These are phyloP conservation scores for Coemansia sp. DNA, from an alignment of 192 early-diverging fungal genomes.

Conservation along the genomic window DNA sequence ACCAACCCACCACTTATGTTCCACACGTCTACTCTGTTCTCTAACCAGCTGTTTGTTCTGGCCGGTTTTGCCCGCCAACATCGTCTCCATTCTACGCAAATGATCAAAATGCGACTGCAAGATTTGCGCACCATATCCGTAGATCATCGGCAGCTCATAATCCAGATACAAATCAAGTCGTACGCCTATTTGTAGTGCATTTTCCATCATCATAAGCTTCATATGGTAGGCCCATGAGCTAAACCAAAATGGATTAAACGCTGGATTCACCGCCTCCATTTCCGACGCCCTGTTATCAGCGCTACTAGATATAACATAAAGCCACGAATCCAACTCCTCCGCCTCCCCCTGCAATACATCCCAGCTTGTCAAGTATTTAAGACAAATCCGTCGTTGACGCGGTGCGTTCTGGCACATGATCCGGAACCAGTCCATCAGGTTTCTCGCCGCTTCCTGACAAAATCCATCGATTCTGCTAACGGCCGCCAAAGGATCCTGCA, in stretches of 20 bases:
- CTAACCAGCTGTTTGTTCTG: not conserved
- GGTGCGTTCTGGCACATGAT: constrained; percentile 46
- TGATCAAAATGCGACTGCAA: constrained; percentile 36
- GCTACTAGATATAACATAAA: constrained; percentile 2
- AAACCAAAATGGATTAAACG: constrained; percentile 33
- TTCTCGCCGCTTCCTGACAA: constrained; percentile 21
- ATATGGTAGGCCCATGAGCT: constrained; percentile 55
- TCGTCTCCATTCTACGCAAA: constrained; percentile 18
- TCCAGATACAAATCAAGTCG: constrained; percentile 32
- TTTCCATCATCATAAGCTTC: constrained; percentile 39
- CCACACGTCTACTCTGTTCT: not conserved
- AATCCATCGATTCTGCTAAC: constrained; percentile 11
- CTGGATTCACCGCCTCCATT: constrained; percentile 11
- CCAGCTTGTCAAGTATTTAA: constrained; percentile 38
- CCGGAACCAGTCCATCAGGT: constrained; percentile 42
- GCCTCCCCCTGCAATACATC: constrained; percentile 46
- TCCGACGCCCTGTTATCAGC: not conserved
- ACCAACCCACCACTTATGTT: not conserved
- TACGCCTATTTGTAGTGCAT: constrained; percentile 23
- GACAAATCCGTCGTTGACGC: constrained; percentile 29
- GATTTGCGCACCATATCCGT: constrained; percentile 32
- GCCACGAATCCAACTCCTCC: constrained; percentile 36
- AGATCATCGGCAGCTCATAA: constrained; percentile 36
- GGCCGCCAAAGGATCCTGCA: not conserved
- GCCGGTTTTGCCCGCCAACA: not conserved